Base-by-base conservation (phyloP, 1,284 basidiomycete species). In the Stereum hirsutum region DNA sequence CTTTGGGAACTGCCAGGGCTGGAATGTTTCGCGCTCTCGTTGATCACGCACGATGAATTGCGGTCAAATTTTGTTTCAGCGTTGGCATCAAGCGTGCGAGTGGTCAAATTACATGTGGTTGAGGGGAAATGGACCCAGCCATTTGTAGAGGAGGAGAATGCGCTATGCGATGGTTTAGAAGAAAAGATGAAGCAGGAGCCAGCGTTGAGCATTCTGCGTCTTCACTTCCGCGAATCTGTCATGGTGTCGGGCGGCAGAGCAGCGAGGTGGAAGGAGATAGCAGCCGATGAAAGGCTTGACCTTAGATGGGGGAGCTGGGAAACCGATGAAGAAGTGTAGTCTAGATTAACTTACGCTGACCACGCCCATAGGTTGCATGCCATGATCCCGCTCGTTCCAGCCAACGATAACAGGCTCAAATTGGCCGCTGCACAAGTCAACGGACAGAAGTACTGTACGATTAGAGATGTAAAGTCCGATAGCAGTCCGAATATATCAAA, bases 1-100 rank as follows among this genome's bases (percentile, higher is more conserved):
- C 45, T 70, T 2, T 49, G 50, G 20, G 43, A 33, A 23, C 44
- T 69, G 20, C 50, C 51, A 0, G 44, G 35, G 19, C 52, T 70
- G n/a, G 57, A 64, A 43, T 62, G 65, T 42, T 57, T 71, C 42
- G 64, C 65, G 1, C 50, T 70, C 17, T 60, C 60, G 4, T 46
- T 67, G 24, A 53, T 64, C 34, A 65, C 62, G 3, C 60, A 64
- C 5, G 54, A 57, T 14, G 66, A 69, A 39, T 54, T 65, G 11
- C 41, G 55, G 39, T 53, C 52, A n/a, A 54, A 63, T 36, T 65
- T 70, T 44, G 49, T 69, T n/a, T 41, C 46, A 12, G 52, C 54
- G 1, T 40, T 70, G 15, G 58, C 62, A 7, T 50, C 49, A 11
- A 55, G 46, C 8, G 42, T 66, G 5, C 24, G 19, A 8, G 57